Evolutionary conservation across 1,284 basidiomycete species (phyloP).

Genomic region (Pyrrhoderma lamaoense): DNA sequence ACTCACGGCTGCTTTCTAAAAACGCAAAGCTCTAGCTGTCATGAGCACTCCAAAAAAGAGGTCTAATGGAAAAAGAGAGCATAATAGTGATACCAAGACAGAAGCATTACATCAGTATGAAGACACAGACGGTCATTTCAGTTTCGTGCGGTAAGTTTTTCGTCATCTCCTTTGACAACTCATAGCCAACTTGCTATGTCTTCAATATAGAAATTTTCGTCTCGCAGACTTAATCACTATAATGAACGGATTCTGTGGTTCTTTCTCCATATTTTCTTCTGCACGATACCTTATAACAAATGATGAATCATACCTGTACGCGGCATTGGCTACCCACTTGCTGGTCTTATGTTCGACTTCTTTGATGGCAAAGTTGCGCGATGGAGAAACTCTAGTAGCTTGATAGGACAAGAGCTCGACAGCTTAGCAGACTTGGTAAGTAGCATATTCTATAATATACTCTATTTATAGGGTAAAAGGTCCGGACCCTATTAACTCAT

Average conservation of each 20-base stretch:
- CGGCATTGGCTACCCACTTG: slow-evolving; percentile 85
- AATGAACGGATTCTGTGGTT: slow-evolving; percentile 98
- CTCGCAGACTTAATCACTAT: slow-evolving; percentile 98
- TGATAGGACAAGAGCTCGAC: slow-evolving; percentile 99
- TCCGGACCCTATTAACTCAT: no score
- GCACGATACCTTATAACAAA: slow-evolving; percentile 81
- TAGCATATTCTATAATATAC: slow-evolving; percentile 18
- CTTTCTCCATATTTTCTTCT: slow-evolving; percentile 91
- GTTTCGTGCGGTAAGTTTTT: slow-evolving; percentile 73
- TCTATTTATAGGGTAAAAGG: no score
- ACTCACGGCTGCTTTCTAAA: no score
- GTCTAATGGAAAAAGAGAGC: no score
- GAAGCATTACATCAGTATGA: slow-evolving; percentile 61
- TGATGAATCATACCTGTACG: slow-evolving; percentile 77
- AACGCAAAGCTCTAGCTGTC: no score
- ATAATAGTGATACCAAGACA: no score
- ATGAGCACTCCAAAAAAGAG: no score
- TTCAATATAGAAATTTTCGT: slow-evolving; percentile 81
- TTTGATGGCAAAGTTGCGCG: slow-evolving; percentile 97
- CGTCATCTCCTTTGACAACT: no score
- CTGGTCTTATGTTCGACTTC: slow-evolving; percentile 97
- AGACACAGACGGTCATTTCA: slow-evolving; percentile 89
- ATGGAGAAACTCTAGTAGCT: slow-evolving; percentile 91
- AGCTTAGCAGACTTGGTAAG: slow-evolving; percentile 90
- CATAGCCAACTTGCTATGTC: not conserved